Base-by-base conservation (phyloP, 2,329 filamentous ascomycete genomes). In the Penicillium thymicola region DNA sequence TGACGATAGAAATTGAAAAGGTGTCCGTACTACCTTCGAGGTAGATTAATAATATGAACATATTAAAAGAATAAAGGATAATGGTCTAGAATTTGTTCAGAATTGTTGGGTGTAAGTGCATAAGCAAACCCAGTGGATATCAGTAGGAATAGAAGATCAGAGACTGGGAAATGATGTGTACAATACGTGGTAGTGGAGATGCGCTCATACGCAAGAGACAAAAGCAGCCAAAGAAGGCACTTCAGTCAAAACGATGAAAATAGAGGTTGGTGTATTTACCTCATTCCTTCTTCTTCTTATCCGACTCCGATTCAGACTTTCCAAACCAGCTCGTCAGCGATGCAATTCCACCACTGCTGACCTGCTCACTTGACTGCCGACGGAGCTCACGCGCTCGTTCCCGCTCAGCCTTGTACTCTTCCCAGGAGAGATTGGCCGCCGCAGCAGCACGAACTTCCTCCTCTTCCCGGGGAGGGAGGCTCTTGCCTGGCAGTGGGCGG, bases 361-460 rank as follows among this genome's bases (percentile, higher is more conserved):
- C 18, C 45, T 54, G 25, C 16, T 63, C 55, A 18, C 50, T 49
- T 10, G 48, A 37, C 41, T 46, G 48, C n/a, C 54, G 59, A 28
- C 67, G 70, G 42, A 67, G 56, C 61, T 70, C 68, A 43, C 65
- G 68, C 27, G 65, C 67, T 16, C 59, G 67, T 34, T 63, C 65
- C 3, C 65, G 60, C 42, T 72, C 65, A 13, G 58, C 65, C 58
- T 70, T 73, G 46, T 71, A 70, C 28, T 73, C 68, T 14, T 74
- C 71, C 72, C 71, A 75, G 23, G 72, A 70, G 27, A 68, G 43
- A 40, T 60, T 59, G 1, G 60, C 59, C 11, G 58, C 57, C 6
- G 60, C 58, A 11, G 37, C 36, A 9, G 61, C 44, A 14, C 52
- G 28, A 9, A 45, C 50, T 11, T 40, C 51, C 9, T 36, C 48